Evolutionary conservation across 495 filamentous ascomycete species (phyloP).

Genomic region (Terfezia boudieri): DNA sequence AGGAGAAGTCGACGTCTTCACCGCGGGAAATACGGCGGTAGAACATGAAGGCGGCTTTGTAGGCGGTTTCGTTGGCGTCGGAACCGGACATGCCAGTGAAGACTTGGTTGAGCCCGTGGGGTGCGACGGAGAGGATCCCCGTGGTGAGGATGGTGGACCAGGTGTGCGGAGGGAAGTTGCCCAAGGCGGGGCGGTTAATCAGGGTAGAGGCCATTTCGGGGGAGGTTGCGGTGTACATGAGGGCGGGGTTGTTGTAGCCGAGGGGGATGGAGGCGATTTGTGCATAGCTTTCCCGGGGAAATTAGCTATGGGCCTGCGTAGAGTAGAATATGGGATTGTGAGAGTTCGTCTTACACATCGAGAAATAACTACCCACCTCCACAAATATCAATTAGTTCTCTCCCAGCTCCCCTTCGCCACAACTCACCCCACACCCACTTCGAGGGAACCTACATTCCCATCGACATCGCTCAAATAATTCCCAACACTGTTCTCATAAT

Average conservation of each 20-base stretch:
- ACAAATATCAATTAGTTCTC: not conserved
- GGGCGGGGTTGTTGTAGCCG: conserved; percentile 82
- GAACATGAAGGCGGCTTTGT: conserved; percentile 99
- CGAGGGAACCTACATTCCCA: conserved; percentile 34
- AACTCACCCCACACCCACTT: not conserved
- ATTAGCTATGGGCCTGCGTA: not conserved
- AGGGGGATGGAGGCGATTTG: conserved; percentile 96
- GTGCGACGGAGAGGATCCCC: conserved; percentile 74
- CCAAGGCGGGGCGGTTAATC: conserved; percentile 86
- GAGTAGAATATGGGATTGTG: not conserved
- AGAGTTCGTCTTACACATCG: not conserved
- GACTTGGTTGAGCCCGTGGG: conserved; percentile 80
- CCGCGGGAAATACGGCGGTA: conserved; percentile 73
- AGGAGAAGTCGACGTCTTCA: conserved; percentile 63
- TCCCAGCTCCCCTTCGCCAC: not conserved
- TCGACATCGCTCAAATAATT: conserved; percentile 78
- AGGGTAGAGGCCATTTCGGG: conserved; percentile 61
- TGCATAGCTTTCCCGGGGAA: conserved; percentile 36
- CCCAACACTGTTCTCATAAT: conserved; percentile 51
- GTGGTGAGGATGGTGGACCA: conserved; percentile 70
- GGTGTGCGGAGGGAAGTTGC: conserved; percentile 84
- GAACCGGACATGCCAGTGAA: conserved; percentile 93
- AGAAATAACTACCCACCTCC: not conserved
- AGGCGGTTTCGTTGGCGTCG: conserved; percentile 97
- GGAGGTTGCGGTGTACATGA: conserved; percentile 45